A percentile compares a stretch with the other conserved stretches of the same genome.
Evolutionary conservation across 495 filamentous ascomycete species (phyloP).

Genomic region (Penicillium taxi): DNA sequence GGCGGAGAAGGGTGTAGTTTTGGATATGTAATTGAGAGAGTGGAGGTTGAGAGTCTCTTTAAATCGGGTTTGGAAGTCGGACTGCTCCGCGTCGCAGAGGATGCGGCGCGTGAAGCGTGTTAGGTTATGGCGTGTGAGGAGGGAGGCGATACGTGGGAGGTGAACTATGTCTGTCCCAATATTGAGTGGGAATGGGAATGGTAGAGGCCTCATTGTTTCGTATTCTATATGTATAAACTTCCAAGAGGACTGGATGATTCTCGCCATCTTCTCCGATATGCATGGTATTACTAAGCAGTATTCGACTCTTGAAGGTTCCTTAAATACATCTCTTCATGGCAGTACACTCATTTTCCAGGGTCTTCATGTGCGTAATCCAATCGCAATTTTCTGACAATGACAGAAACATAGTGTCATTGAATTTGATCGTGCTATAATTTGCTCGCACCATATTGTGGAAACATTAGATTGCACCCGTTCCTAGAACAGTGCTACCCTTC

Average conservation of each 20-base stretch:
- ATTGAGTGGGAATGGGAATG: conserved; percentile 36
- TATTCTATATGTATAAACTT: too few species aligned
- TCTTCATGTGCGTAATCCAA: too few species aligned
- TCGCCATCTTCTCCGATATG: too few species aligned
- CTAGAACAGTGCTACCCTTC: not conserved
- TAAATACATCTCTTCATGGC: too few species aligned
- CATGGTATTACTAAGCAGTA: too few species aligned
- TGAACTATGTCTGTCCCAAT: conserved; percentile 50
- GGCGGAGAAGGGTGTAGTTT: not conserved
- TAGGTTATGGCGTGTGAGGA: conserved; percentile 32
- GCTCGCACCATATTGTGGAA: too few species aligned
- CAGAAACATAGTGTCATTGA: too few species aligned
- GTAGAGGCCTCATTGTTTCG: conserved; percentile 26
- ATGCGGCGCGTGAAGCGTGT: conserved; percentile 46
- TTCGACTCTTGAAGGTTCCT: too few species aligned
- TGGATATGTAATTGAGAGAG: not conserved
- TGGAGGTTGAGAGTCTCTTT: conserved; percentile 10
- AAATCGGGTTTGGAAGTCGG: conserved; percentile 35
- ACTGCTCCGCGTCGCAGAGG: conserved; percentile 38
- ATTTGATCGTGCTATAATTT: too few species aligned
- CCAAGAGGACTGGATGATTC: too few species aligned
- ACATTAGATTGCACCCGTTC: conserved; percentile 6
- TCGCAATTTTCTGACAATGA: too few species aligned
- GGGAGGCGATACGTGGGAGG: conserved; percentile 42
- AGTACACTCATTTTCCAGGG: too few species aligned